Evolutionary conservation across 73 alveolate species (phyloP).

Genomic region (Tetrahymena elliotti): DNA sequence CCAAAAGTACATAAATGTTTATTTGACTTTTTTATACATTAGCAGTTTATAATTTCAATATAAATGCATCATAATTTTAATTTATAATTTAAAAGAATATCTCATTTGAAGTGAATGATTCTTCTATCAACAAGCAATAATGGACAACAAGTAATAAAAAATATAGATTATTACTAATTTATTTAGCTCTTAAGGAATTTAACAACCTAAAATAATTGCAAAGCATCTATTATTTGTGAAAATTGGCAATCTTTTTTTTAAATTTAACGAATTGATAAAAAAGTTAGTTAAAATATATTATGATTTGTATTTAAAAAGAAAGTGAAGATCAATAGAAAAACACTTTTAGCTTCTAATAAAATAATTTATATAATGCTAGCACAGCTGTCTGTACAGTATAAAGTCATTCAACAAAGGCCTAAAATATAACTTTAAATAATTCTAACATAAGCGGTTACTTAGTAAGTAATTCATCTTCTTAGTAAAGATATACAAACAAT

Average conservation of each 20-base stretch:
- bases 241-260: not conserved
- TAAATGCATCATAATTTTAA: not conserved
- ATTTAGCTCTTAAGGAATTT: not conserved
- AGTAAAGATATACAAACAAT: not conserved
- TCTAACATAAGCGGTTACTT: not conserved
- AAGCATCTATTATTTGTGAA: not conserved
- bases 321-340: not conserved
- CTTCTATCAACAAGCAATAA: not conserved
- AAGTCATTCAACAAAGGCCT: not conserved
- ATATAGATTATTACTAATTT: not conserved
- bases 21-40: not conserved
- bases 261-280: not conserved
- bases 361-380: not conserved
- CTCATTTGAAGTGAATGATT: not conserved
- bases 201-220: not conserved
- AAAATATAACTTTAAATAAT: not conserved
- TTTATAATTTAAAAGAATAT: not conserved
- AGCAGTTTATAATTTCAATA: not conserved
- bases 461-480: not conserved
- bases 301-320: not conserved
- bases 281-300: not conserved
- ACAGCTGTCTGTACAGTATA: not conserved
- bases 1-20: not conserved
- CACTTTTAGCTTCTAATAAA: not conserved
- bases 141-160: not conserved